Base-by-base conservation (phyloP, 352 stramenopile species). In the Pythium grandisporangium region DNA sequence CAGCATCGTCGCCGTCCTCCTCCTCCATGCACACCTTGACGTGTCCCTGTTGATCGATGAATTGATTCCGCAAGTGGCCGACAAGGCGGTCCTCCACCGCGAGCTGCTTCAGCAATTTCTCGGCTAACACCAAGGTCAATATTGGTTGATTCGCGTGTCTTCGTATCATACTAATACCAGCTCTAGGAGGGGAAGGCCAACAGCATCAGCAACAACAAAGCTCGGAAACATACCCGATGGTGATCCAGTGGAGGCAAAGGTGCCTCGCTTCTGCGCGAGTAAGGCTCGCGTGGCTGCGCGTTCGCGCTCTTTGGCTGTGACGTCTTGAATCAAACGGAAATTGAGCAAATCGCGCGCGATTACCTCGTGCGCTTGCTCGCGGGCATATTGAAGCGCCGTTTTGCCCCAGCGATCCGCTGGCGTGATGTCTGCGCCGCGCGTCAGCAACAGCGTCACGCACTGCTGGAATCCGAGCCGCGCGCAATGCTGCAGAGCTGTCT, bases 61-160 rank as follows among this genome's bases (percentile, higher is more conserved):
- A 86, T 44, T 86, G 73, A 26, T 70, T 75, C 14, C 73, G 57
- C 36, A 86, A 32, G 37, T 80, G 67, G 0, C 70, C 67, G 11
- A 58, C 63, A 17, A 63, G 67, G 37, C 63, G 48, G 14, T 83
- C 65, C 17, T 82, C 56, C 6, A 84, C 58, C 3, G 60, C 55
- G 5, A 78, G 61, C 0, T 58, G 59, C 0, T 53, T 51, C 16
- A 79, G 54, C 4, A 86, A 55, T 33, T 63, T 48, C 21, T 71
- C 58, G 10, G 68, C 73, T 85, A 29, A 43, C 38, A 61, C 22
- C n/a, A 44, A 11, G 1, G 6, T 22, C 33, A 36, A 24, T 25
- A 27, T 30, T 21, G 26, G 27, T 13, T 13, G 13, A 41, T 36
- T 5, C 12, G 35, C 27, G 27, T 43, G 23, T 38, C 33, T 16